phyloP scores from a whole-genome alignment of 345 rosid genomes.

The Brassica nigra region DNA sequence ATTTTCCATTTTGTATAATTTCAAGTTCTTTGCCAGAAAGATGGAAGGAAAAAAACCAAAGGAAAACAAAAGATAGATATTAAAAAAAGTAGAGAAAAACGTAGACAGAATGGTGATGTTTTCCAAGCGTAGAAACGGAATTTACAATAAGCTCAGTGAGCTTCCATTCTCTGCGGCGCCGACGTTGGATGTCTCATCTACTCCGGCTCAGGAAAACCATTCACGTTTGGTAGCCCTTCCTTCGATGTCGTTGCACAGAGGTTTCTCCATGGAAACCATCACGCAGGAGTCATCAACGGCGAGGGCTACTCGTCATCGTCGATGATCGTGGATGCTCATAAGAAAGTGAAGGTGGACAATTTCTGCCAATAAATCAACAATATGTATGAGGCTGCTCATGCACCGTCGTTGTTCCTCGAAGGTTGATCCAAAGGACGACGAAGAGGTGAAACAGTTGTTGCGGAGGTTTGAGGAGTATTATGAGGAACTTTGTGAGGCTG shows the following conservation, averaged over 20 bases:
- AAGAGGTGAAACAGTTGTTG: background rate
- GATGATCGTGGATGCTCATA: constrained; percentile 4
- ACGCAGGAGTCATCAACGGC: background rate
- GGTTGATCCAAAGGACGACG: background rate
- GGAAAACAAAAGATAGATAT: constrained; percentile 34
- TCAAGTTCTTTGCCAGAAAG: background rate
- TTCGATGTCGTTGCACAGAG: constrained; percentile 7
- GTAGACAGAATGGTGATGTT: constrained; percentile 8
- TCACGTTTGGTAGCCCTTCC: constrained; percentile 23
- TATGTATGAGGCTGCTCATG: background rate
- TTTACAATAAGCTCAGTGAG: constrained; percentile 23
- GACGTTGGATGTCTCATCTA: constrained; percentile 14
- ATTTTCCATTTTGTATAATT: background rate
- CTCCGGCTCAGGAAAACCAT: constrained; percentile 22
- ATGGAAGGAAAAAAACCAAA: constrained; percentile 26
- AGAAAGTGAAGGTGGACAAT: background rate
- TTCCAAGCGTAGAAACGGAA: constrained; percentile 28
- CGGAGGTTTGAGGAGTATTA: background rate
- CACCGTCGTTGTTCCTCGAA: constrained; percentile 17
- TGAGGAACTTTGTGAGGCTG: constrained; percentile 3
- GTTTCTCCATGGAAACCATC: background rate
- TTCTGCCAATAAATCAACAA: background rate
- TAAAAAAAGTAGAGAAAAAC: background rate
- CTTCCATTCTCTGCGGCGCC: constrained; percentile 26
- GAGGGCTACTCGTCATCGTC: background rate